Conservation (phyloP, 345 rosid genomes). For the Salix caprea region DNA sequence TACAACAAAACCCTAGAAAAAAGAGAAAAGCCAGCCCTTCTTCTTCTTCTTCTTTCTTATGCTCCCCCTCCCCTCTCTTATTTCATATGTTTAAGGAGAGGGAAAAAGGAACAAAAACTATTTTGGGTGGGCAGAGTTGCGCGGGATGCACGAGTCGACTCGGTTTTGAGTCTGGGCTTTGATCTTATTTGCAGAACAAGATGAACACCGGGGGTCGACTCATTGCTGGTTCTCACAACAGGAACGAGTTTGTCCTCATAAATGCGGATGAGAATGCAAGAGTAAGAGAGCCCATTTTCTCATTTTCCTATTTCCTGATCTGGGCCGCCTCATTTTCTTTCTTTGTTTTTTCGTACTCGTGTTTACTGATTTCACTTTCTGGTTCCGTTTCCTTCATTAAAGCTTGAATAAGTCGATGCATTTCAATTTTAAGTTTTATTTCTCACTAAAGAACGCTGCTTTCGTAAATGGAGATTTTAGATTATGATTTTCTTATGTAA, state of each 20-base stretch:
- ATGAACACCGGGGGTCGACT: conserved; percentile 94
- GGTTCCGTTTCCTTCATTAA: background rate
- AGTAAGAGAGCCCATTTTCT: conserved; percentile 38
- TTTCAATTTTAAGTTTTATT: background rate
- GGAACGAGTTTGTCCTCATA: conserved; percentile 89
- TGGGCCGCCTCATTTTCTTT: conserved; percentile 7
- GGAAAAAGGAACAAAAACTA: background rate
- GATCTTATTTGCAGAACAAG: background rate
- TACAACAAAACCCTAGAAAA: background rate
- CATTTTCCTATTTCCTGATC: conserved; percentile 33
- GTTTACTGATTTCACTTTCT: background rate
- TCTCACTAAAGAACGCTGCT: background rate
- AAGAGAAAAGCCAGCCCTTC: background rate
- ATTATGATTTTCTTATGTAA: conserved; percentile 7
- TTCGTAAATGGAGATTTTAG: background rate
- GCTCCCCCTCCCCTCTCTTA: too few species aligned
- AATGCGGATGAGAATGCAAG: conserved; percentile 84
- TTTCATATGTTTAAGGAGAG: background rate
- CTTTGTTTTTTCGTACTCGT: background rate
- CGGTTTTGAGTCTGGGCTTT: background rate
- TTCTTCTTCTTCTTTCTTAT: background rate
- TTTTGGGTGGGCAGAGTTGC: background rate
- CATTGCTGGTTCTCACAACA: conserved; percentile 90
- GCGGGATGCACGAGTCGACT: background rate
- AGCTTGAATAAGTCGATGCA: background rate